A percentile compares a stretch with the other conserved stretches of the same genome.
phyloP scores from a whole-genome alignment of 345 rosid species.

The Hypericum perforatum region DNA sequence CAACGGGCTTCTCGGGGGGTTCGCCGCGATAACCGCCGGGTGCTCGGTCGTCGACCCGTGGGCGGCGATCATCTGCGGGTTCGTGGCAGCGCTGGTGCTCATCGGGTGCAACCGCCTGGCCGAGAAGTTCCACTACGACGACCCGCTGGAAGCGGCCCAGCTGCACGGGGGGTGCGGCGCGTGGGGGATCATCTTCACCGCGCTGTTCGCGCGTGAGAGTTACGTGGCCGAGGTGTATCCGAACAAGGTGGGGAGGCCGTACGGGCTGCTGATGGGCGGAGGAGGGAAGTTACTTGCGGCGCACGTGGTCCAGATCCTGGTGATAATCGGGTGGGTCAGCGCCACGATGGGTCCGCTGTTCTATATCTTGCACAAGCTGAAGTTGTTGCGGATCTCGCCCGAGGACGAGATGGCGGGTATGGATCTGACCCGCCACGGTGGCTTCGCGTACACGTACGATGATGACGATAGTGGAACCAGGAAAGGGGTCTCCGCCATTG shows the following conservation, averaged over 20 bases:
- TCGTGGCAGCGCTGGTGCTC: slow-evolving; percentile 5
- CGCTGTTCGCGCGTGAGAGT: slow-evolving; percentile 5
- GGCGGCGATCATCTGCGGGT: no score
- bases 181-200: slow-evolving; percentile 9
- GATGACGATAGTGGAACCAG: not conserved
- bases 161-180: slow-evolving; percentile 7
- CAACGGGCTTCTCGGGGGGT: slow-evolving; percentile 6
- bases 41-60: slow-evolving; percentile 10
- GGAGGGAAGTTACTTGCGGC: slow-evolving; percentile 5
- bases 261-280: slow-evolving; percentile 7
- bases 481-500: not conserved
- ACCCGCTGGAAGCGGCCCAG: slow-evolving; percentile 7
- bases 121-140: slow-evolving; percentile 4
- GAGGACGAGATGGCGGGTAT: slow-evolving; percentile 5
- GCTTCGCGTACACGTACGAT: not conserved
- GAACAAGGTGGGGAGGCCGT: not conserved
- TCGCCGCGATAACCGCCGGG: slow-evolving; percentile 4
- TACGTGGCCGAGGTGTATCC: slow-evolving; percentile 7
- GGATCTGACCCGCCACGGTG: slow-evolving; percentile 4
- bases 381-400: slow-evolving; percentile 1
- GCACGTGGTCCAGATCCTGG: slow-evolving; percentile 2
- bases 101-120: slow-evolving; percentile 8
- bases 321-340: slow-evolving; percentile 9
- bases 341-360: slow-evolving; percentile 7
- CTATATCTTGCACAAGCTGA: slow-evolving; percentile 2